phyloP scores from a whole-genome alignment of 78 protist species.

The Pigoraptor vietnamica region DNA sequence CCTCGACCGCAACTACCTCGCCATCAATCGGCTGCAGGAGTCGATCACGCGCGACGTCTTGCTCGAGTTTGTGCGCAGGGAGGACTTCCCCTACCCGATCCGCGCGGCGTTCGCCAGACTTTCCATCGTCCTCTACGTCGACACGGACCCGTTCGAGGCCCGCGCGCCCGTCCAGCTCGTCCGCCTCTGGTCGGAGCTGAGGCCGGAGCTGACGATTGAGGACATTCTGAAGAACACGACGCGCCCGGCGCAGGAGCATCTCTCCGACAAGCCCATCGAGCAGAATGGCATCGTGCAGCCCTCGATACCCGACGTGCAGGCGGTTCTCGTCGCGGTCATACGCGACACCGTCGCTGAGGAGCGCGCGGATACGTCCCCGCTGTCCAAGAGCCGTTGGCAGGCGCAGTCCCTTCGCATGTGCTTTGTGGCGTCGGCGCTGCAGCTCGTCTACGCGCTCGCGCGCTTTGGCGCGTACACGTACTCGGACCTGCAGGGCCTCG shows the following conservation, averaged over 20 bases:
- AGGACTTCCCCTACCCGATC: background rate
- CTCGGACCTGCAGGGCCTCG: background rate
- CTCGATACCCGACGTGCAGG: background rate
- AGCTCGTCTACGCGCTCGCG: background rate
- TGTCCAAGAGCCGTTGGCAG: too few species aligned
- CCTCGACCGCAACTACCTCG: constrained; percentile 25
- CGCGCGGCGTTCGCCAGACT: constrained; percentile 28
- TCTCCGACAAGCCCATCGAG: too few species aligned
- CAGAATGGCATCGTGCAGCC: background rate
- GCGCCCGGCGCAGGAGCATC: too few species aligned
- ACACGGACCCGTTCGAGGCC: constrained; percentile 20
- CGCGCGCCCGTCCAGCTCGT: constrained; percentile 14
- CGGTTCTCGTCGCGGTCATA: too few species aligned
- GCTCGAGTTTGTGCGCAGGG: background rate
- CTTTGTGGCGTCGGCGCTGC: background rate
- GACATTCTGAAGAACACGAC: background rate
- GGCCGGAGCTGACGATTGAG: background rate
- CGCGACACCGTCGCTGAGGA: too few species aligned
- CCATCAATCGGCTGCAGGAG: constrained; percentile 6
- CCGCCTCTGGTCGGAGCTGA: background rate
- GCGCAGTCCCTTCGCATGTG: background rate
- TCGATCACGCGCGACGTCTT: background rate
- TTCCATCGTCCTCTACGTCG: constrained; percentile 12
- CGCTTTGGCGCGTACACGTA: background rate
- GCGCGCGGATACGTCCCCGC: too few species aligned